Percentiles rank a stretch among this genome's conserved stretches.
Evolutionary conservation across 2,329 filamentous ascomycete species (phyloP).

Genomic region (Grosmannia huntii): DNA sequence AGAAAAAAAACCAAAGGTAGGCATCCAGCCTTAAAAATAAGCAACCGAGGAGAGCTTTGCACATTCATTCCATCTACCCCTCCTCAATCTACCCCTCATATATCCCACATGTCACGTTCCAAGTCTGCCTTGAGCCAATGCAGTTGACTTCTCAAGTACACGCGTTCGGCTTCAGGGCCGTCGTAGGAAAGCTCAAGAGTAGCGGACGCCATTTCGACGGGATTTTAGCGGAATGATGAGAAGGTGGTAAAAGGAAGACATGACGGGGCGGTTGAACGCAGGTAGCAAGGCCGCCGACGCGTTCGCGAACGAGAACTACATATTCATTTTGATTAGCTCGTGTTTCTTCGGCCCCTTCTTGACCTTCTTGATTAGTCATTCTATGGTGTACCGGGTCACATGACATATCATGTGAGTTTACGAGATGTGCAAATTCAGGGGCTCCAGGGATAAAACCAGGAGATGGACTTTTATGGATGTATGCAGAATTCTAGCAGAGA

Average conservation of each 20-base stretch:
- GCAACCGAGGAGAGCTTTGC: background rate
- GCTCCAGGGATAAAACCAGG: too few relatives aligned
- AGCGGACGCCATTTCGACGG: background rate
- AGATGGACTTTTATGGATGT: too few relatives aligned
- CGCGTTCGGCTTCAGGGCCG: background rate
- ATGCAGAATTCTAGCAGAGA: too few relatives aligned
- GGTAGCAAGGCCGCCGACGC: background rate
- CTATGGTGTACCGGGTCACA: too few relatives aligned
- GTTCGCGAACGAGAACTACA: background rate
- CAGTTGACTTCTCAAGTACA: background rate
- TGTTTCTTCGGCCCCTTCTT: background rate
- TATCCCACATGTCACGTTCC: background rate
- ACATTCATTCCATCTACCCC: background rate
- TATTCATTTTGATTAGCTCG: background rate
- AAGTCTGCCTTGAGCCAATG: background rate
- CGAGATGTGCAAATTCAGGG: too few relatives aligned
- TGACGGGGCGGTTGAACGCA: background rate
- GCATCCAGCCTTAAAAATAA: background rate
- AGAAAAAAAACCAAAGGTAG: background rate
- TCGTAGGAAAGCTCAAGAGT: background rate
- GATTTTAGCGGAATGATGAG: background rate
- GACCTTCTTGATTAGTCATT: too few relatives aligned
- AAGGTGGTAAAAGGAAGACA: background rate
- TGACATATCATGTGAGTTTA: too few relatives aligned
- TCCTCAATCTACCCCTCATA: background rate